Conservation (phyloP, 148 eudicot species). For the Camellia sinensis region DNA sequence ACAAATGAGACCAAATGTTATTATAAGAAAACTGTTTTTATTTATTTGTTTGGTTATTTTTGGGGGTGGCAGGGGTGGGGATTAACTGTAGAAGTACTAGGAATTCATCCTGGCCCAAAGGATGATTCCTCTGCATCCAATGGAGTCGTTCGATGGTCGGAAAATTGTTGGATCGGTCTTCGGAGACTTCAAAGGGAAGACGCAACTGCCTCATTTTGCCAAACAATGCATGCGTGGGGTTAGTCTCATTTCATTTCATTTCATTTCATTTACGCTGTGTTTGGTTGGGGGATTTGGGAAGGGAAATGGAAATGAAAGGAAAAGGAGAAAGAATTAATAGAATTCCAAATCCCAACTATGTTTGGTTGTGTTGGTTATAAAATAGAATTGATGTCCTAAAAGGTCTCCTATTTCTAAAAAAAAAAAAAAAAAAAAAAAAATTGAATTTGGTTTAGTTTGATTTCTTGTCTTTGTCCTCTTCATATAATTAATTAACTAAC, state of each 20-base stretch:
- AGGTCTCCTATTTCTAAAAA: too few relatives aligned
- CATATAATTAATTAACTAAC: too few relatives aligned
- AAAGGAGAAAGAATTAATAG: too few relatives aligned
- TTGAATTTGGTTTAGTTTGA: background rate
- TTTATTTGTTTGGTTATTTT: too few relatives aligned
- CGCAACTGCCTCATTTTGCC: conserved; percentile 48
- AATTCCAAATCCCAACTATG: too few relatives aligned
- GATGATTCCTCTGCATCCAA: conserved; percentile 51
- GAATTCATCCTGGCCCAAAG: conserved; percentile 45
- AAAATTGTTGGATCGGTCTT: conserved; percentile 44
- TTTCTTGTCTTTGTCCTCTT: background rate
- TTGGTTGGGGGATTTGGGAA: too few relatives aligned
- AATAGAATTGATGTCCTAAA: too few relatives aligned
- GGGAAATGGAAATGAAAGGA: too few relatives aligned
- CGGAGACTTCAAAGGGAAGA: conserved; percentile 51
- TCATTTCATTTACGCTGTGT: too few relatives aligned
- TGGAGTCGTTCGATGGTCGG: conserved; percentile 51
- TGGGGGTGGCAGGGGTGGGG: conserved; percentile 49
- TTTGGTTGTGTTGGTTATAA: too few relatives aligned
- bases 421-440: too few relatives aligned
- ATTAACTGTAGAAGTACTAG: conserved; percentile 42
- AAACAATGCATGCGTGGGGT: conserved; percentile 32
- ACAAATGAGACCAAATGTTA: background rate
- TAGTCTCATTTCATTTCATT: too few relatives aligned
- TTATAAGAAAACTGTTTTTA: background rate